Conservation (phyloP, 495 filamentous ascomycete species). For the Cetradonia linearis region DNA sequence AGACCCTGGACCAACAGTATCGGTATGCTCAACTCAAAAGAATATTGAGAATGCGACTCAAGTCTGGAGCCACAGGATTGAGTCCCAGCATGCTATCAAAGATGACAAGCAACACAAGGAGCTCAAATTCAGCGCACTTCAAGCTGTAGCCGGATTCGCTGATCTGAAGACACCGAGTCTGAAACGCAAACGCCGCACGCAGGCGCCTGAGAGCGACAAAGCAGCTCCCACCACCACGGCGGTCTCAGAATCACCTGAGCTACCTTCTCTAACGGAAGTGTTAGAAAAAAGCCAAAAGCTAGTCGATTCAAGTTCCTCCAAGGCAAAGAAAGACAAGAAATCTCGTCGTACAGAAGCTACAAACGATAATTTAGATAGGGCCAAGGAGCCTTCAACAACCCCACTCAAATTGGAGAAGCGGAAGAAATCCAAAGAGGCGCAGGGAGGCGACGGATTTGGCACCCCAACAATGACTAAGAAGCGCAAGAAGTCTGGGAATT, state of each 20-base stretch:
- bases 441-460: background rate
- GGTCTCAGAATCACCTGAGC: background rate
- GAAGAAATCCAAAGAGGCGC: background rate
- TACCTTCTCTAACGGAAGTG: background rate
- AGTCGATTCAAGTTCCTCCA: background rate
- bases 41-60: too few relatives aligned
- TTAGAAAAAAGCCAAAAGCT: background rate
- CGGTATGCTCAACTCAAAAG: too few relatives aligned
- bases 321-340: background rate
- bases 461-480: background rate
- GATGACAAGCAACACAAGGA: background rate
- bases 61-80: too few relatives aligned
- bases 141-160: background rate
- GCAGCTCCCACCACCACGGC: background rate
- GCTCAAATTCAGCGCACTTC: background rate
- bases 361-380: background rate
- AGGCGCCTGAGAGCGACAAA: background rate
- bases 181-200: background rate
- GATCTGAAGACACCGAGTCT: background rate
- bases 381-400: background rate
- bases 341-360: background rate
- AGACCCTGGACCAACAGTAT: too few relatives aligned
- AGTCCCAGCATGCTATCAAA: background rate
- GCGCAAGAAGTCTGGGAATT: background rate
- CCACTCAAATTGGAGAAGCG: background rate